These are phyloP conservation scores for Ogataea nonfermentans DNA, from an alignment of 805 yeast genomes.

Conservation along the genomic window DNA sequence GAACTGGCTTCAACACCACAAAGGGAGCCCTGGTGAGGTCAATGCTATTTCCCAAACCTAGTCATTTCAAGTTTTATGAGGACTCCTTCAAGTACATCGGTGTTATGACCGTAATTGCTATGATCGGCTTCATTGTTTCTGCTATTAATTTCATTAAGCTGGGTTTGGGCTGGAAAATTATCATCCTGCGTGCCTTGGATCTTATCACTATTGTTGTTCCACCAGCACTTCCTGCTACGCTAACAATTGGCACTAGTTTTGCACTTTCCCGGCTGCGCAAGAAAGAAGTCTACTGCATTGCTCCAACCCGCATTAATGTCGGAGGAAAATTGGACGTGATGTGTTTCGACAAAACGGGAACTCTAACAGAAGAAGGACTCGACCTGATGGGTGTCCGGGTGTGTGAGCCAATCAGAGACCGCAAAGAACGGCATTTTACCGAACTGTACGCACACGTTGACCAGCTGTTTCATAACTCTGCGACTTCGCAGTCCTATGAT, in stretches of 20 bases:
- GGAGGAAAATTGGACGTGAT: constrained; percentile 90
- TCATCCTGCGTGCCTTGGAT: constrained; percentile 87
- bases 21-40: constrained; percentile 93
- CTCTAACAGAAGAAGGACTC: constrained; percentile 93
- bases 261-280: constrained; percentile 74
- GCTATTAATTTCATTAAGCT: constrained; percentile 78
- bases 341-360: constrained; percentile 97
- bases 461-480: constrained; percentile 16
- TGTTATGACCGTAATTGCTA: constrained; percentile 84
- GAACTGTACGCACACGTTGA: constrained; percentile 18
- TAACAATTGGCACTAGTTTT: constrained; percentile 94
- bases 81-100: constrained; percentile 97
- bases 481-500: constrained; percentile 27
- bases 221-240: constrained; percentile 96
- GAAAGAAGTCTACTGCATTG: constrained; percentile 77
- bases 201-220: constrained; percentile 96
- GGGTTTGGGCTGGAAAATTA: constrained; percentile 65
- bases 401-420: constrained; percentile 33
- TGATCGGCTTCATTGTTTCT: constrained; percentile 78
- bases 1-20: constrained; percentile 93
- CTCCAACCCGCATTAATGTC: constrained; percentile 93
- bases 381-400: constrained; percentile 66
- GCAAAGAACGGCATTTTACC: constrained; percentile 30
- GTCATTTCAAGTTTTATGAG: constrained; percentile 86
- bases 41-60: constrained; percentile 94